Percentiles rank a stretch among this genome's conserved stretches.
Conservation (phyloP, 495 filamentous ascomycete species). For the Hapsidospora chrysogenum region DNA sequence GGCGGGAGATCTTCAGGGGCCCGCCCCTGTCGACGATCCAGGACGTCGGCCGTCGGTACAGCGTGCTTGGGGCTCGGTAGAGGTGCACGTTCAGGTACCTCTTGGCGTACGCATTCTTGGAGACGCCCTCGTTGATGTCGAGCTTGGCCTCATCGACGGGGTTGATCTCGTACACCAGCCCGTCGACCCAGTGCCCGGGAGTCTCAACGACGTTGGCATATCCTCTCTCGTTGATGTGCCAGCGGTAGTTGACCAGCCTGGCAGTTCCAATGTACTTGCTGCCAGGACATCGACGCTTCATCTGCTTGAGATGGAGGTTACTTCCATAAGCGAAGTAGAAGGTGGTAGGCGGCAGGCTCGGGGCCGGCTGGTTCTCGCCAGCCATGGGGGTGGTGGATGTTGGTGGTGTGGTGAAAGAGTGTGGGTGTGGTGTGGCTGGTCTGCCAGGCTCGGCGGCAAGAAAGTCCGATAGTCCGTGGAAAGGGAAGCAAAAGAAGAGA, state of each 20-base stretch:
- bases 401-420: too few species aligned
- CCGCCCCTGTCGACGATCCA: slow-evolving; percentile 9
- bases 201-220: slow-evolving; percentile 51
- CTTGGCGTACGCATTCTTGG: slow-evolving; percentile 32
- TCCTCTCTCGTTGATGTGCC: slow-evolving; percentile 49
- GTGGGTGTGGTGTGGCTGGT: too few species aligned
- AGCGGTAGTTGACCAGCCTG: slow-evolving; percentile 35
- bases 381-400: too few species aligned
- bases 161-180: slow-evolving; percentile 34
- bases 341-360: slow-evolving; percentile 2
- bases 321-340: slow-evolving; percentile 63
- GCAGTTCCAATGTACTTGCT: slow-evolving; percentile 29
- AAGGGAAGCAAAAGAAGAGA: too few species aligned
- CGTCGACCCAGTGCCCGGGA: slow-evolving; percentile 12
- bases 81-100: slow-evolving; percentile 8
- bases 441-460: too few species aligned
- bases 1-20: not conserved
- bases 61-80: slow-evolving; percentile 1
- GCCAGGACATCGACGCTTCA: slow-evolving; percentile 41
- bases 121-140: slow-evolving; percentile 43
- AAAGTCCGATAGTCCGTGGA: too few species aligned
- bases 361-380: too few species aligned
- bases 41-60: slow-evolving; percentile 6
- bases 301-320: slow-evolving; percentile 53
- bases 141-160: slow-evolving; percentile 26